These are phyloP conservation scores for Chrysoporthe cubensis DNA, from an alignment of 2,329 filamentous ascomycete genomes.

Conservation along the genomic window DNA sequence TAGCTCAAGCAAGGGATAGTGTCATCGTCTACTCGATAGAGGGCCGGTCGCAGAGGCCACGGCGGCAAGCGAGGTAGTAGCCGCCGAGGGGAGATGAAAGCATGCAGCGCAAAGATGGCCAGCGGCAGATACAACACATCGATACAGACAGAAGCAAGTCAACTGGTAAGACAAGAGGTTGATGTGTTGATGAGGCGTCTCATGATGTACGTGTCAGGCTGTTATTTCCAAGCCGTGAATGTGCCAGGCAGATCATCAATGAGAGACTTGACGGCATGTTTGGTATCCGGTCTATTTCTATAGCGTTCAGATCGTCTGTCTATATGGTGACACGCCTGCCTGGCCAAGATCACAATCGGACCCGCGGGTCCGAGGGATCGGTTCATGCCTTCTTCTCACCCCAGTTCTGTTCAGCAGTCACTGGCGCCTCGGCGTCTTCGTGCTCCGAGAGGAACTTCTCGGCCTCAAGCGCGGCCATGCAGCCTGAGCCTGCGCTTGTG, in stretches of 20 bases:
- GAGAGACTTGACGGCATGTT: background rate
- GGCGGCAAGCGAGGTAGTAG: too few species aligned
- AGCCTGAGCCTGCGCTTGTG: conserved; percentile 93
- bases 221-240: too few species aligned
- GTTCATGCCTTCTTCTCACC: conserved; percentile 29
- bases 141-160: background rate
- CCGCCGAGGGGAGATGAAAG: too few species aligned
- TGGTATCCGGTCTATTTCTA: conserved; percentile 10
- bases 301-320: background rate
- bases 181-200: background rate
- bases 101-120: background rate
- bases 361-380: background rate
- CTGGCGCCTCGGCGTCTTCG: conserved; percentile 40
- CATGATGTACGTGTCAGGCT: too few species aligned
- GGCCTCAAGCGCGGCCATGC: conserved; percentile 92
- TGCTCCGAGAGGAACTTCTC: conserved; percentile 88
- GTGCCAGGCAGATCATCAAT: background rate
- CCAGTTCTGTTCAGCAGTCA: conserved; percentile 32
- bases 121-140: background rate
- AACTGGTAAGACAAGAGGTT: background rate
- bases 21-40: too few species aligned
- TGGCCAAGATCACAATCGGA: background rate
- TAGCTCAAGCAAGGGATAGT: background rate
- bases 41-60: too few species aligned
- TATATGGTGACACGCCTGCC: background rate